Evolutionary conservation across 805 yeast genomes (phyloP).

Genomic region (Yamadazyma nakazawae): DNA sequence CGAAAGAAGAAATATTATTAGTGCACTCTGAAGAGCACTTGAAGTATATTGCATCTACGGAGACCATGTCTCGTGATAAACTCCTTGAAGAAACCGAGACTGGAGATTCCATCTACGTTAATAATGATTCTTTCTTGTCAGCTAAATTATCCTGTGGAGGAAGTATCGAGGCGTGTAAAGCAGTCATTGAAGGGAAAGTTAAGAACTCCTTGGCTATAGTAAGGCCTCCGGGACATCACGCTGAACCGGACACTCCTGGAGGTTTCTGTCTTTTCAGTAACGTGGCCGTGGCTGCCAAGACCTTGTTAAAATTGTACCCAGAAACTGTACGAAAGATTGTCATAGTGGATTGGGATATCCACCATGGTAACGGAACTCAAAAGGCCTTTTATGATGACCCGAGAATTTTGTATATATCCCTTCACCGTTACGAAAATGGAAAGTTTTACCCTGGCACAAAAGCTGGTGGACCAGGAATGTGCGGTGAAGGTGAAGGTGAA

Average conservation of each 20-base stretch:
- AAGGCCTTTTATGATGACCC: slow-evolving; percentile 87
- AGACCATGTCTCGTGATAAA: slow-evolving; percentile 71
- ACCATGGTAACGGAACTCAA: slow-evolving; percentile 98
- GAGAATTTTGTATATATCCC: slow-evolving; percentile 82
- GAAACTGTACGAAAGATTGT: slow-evolving; percentile 82
- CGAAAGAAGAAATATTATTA: slow-evolving; percentile 75
- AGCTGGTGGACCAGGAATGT: slow-evolving; percentile 76
- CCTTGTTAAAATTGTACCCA: slow-evolving; percentile 76
- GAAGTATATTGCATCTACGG: slow-evolving; percentile 70
- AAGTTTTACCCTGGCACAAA: slow-evolving; percentile 91
- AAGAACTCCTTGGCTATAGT: slow-evolving; percentile 92
- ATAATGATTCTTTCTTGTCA: slow-evolving; percentile 81
- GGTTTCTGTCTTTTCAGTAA: slow-evolving; percentile 96
- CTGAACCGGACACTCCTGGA: slow-evolving; percentile 96
- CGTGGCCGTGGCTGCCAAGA: slow-evolving; percentile 95
- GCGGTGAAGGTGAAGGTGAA: slow-evolving; percentile 82
- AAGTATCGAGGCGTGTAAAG: slow-evolving; percentile 91
- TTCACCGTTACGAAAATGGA: slow-evolving; percentile 91
- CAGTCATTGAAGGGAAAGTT: slow-evolving; percentile 89
- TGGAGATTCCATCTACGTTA: slow-evolving; percentile 94
- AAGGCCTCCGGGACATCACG: slow-evolving; percentile 99
- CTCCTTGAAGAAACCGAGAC: slow-evolving; percentile 78
- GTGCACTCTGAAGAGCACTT: slow-evolving; percentile 86
- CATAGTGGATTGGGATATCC: slow-evolving; percentile 96
- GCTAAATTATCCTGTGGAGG: slow-evolving; percentile 97